These are phyloP conservation scores for Trypanosoma melophagium DNA, from an alignment of 208 protist species.

Conservation along the genomic window DNA sequence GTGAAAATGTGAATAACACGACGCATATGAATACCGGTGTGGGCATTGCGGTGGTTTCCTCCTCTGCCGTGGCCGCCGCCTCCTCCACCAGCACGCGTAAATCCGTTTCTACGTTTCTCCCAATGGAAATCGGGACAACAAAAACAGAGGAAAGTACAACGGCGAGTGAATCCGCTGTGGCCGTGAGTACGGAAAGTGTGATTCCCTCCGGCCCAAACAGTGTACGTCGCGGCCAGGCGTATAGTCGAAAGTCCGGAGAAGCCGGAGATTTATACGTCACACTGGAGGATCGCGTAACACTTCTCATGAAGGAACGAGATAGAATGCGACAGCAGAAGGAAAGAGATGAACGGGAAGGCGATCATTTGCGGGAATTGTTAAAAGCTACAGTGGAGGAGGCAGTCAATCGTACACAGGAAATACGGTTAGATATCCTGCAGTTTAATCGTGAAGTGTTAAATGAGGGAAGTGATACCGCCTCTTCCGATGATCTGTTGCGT, in stretches of 20 bases:
- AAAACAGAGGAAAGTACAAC: not conserved
- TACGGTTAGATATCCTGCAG: slow-evolving; percentile 69
- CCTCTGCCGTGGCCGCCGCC: not conserved
- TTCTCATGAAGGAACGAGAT: slow-evolving; percentile 60
- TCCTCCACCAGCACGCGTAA: not conserved
- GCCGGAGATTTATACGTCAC: slow-evolving; percentile 44
- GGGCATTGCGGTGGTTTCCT: too few species aligned
- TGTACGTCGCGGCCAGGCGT: slow-evolving; percentile 44
- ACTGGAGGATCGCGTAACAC: slow-evolving; percentile 70
- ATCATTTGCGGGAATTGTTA: slow-evolving; percentile 61
- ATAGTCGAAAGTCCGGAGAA: slow-evolving; percentile 50
- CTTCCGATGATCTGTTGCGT: slow-evolving; percentile 82
- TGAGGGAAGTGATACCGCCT: slow-evolving; percentile 29
- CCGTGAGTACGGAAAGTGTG: not conserved
- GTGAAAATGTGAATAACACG: too few species aligned
- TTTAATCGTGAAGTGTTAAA: slow-evolving; percentile 74
- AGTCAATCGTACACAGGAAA: slow-evolving; percentile 56
- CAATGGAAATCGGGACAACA: not conserved
- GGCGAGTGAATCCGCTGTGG: not conserved
- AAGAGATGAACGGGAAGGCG: slow-evolving; percentile 41
- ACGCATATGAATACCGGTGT: too few species aligned
- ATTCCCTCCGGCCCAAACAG: not conserved
- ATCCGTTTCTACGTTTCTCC: slow-evolving; percentile 1
- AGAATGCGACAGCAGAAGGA: slow-evolving; percentile 53
- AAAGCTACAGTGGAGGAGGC: slow-evolving; percentile 80